Evolutionary conservation across 176 grass and related monocot genomes (phyloP).

Genomic region (Aegilops tauschii): DNA sequence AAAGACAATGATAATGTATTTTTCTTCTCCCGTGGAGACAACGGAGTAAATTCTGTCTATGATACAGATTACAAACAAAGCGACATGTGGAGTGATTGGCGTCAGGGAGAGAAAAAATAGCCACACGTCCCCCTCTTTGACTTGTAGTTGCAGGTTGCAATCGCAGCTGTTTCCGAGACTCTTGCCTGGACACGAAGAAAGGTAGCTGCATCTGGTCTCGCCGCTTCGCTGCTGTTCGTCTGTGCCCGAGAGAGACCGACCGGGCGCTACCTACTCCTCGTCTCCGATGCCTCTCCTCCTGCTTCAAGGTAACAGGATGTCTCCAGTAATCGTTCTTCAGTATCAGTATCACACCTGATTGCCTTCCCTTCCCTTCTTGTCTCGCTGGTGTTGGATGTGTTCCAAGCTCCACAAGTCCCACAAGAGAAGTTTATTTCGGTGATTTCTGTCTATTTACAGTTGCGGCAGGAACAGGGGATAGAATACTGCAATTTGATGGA

Average conservation of each 20-base stretch:
- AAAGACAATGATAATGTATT: no score
- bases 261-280: neutral
- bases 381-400: neutral
- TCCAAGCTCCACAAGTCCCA: neutral
- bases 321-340: neutral
- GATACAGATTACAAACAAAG: neutral
- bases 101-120: neutral
- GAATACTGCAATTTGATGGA: neutral
- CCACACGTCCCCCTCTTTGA: constrained; percentile 11
- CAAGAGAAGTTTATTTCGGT: neutral
- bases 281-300: constrained; percentile 40
- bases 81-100: neutral
- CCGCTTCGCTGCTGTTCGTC: neutral
- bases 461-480: neutral
- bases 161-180: neutral
- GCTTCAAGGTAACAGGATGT: constrained; percentile 5
- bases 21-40: no score
- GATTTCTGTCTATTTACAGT: neutral
- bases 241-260: neutral
- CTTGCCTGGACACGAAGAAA: constrained; percentile 28
- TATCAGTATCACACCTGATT: neutral
- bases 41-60: neutral
- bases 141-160: constrained; percentile 3
- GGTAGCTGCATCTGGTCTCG: neutral
- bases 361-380: neutral